Percentiles rank a stretch among this genome's conserved stretches.
These are phyloP conservation scores for Fusarium aywerte DNA, from an alignment of 2,329 filamentous ascomycete species.

Conservation along the genomic window DNA sequence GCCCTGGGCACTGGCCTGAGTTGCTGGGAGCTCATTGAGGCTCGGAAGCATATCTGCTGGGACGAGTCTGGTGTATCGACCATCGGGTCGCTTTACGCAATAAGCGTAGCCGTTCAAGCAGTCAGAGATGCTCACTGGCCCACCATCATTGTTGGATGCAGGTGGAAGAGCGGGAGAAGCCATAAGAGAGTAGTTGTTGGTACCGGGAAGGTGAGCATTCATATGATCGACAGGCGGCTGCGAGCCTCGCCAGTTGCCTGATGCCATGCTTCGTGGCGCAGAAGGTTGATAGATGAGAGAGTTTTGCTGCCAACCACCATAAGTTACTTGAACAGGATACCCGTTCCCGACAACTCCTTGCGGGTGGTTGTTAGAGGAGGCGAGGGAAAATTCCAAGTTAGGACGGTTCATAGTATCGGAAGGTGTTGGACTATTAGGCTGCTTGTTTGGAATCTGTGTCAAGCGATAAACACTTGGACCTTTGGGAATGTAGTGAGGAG, in stretches of 20 bases:
- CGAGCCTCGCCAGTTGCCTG: constrained; percentile 39
- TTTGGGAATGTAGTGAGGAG: constrained; percentile 3
- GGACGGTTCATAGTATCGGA: neutral
- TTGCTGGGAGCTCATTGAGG: constrained; percentile 56
- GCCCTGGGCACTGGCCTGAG: constrained; percentile 53
- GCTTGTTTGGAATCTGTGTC: neutral
- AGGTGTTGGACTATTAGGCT: neutral
- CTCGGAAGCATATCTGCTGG: constrained; percentile 37
- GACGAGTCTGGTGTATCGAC: constrained; percentile 34
- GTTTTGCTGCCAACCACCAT: constrained; percentile 29
- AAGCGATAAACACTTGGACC: constrained; percentile 1
- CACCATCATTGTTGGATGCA: neutral
- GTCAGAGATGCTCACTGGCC: constrained; percentile 34
- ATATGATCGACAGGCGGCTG: constrained; percentile 13
- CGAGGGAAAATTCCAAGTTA: constrained; percentile 11
- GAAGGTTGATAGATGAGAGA: constrained; percentile 13
- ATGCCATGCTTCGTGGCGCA: constrained; percentile 37
- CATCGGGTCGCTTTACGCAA: constrained; percentile 31
- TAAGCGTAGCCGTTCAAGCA: constrained; percentile 36
- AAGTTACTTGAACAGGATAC: constrained; percentile 11
- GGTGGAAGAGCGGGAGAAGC: neutral
- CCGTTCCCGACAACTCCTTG: neutral
- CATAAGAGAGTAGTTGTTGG: constrained; percentile 30
- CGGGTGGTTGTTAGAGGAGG: constrained; percentile 10
- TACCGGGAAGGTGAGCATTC: neutral